A percentile compares a stretch with the other conserved stretches of the same genome.
Conservation (phyloP, 1,284 basidiomycete genomes). For the Abortiporus biennis region DNA sequence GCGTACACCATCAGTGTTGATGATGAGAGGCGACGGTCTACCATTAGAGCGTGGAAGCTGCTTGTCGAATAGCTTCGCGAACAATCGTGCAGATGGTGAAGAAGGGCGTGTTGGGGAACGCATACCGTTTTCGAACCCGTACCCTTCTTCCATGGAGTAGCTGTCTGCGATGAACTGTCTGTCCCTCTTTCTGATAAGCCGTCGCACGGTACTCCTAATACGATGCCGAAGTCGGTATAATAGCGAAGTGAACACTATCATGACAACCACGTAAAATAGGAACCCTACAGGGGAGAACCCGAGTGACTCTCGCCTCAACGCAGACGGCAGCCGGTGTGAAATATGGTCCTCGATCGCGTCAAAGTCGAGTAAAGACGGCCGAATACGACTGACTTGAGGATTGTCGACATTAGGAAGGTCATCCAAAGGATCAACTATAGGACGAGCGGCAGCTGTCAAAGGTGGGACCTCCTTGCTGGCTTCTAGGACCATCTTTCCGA, state of each 20-base stretch:
- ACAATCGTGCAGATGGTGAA: constrained; percentile 17
- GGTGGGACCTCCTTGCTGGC: constrained; percentile 80
- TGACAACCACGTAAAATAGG: constrained; percentile 42
- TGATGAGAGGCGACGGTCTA: constrained; percentile 17
- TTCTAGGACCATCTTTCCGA: constrained; percentile 98
- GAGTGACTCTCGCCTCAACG: constrained; percentile 52
- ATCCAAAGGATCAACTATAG: constrained; percentile 65
- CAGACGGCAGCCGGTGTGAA: constrained; percentile 54
- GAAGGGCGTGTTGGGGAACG: constrained; percentile 17
- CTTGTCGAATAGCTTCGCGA: constrained; percentile 18
- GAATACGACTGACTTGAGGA: constrained; percentile 53
- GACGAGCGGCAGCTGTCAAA: constrained; percentile 36
- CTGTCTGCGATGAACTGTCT: constrained; percentile 32
- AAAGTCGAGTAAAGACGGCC: constrained; percentile 54
- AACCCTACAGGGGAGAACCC: constrained; percentile 65
- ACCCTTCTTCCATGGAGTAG: constrained; percentile 60
- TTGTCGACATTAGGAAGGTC: constrained; percentile 44
- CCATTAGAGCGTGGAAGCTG: constrained; percentile 16
- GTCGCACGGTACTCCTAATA: constrained; percentile 41
- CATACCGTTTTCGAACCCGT: constrained; percentile 17
- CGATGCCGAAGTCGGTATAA: constrained; percentile 51
- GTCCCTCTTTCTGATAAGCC: constrained; percentile 38
- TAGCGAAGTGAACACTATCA: constrained; percentile 35
- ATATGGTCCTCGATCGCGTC: constrained; percentile 56
- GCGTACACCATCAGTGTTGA: constrained; percentile 15